Base-by-base conservation (phyloP, 441 rosid species). In the Monsonia emarginata region DNA sequence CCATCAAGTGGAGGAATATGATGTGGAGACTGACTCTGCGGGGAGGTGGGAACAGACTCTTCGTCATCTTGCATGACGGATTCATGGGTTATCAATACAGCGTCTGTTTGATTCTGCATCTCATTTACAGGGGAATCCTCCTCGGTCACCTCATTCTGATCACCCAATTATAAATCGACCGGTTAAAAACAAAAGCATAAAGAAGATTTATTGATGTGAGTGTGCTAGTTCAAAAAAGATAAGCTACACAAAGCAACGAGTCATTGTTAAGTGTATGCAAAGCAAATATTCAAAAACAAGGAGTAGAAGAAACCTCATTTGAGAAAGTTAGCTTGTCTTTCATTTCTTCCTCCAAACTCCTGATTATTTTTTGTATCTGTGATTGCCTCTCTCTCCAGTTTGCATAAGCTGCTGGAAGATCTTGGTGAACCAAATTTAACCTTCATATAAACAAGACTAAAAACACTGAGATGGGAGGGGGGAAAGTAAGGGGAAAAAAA, bases 371-470 rank as follows among this genome's bases (percentile, higher is more conserved):
- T 76, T 57, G 77, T 76, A 78, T 86, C 77, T 82, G 83, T 28
- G 64, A 70, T 82, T 83, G 83, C 58, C 76, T 65, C 44, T 72
- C 75, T 88, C 80, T 83, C 98, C 97, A 82, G 62, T 70, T 73
- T 69, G 82, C 86, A 82, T 79, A 87, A 73, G 88, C 81, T 65
- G 81, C 79, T 65, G 97, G 95, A 54, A 95, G 82, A 80, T 89
- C 93, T 71, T 81, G 73, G 5, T 71, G 83, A 71, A 81, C 90
- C 81, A 95, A 71, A 66, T 75, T 80, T 75, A 84, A 69, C 99
- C 99, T 89, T 78, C 44, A 74, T 13, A 67, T 13, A 67, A 73
- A 59, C 65, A 65, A 63, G 28, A 70, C 65, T 6, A 31, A 27
- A 68, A 24, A 69, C 61, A 66, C 31, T 30, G 30, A 63, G 58